A percentile compares a stretch with the other conserved stretches of the same genome.
Evolutionary conservation across 257 asterid genomes (phyloP).

Genomic region (Jacaranda copaia): DNA sequence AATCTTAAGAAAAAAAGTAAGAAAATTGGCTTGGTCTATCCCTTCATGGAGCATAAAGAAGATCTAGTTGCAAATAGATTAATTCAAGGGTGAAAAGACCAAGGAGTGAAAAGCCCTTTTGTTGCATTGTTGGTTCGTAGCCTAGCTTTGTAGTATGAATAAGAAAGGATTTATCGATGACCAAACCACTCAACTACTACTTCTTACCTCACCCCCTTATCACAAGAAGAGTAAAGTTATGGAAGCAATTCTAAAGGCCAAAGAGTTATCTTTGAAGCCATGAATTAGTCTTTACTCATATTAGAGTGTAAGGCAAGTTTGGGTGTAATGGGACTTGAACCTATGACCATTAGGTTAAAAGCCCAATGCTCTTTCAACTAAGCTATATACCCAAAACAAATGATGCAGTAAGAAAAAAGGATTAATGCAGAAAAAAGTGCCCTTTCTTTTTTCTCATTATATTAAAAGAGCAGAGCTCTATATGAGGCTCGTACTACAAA

Average conservation of each 20-base stretch:
- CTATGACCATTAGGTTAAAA: constrained; percentile 26
- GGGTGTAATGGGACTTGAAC: constrained; percentile 3
- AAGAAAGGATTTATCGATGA: no score
- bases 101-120: no score
- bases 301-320: neutral
- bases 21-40: no score
- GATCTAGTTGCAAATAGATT: no score
- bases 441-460: neutral
- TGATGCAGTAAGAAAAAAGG: constrained; percentile 11
- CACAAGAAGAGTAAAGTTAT: neutral
- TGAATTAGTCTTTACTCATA: constrained; percentile 4
- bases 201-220: neutral
- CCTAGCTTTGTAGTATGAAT: no score
- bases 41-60: no score
- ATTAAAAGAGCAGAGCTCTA: neutral
- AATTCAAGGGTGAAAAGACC: no score
- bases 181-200: no score
- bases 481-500: neutral
- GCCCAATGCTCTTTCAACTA: constrained; percentile 29
- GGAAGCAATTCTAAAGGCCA: constrained; percentile 1
- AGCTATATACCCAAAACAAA: constrained; percentile 25
- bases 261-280: constrained; percentile 13
- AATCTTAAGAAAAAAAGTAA: no score
- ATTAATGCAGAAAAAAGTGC: neutral
- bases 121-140: no score